These are phyloP conservation scores for Manihot esculenta DNA, from an alignment of 441 rosid species.

Conservation along the genomic window DNA sequence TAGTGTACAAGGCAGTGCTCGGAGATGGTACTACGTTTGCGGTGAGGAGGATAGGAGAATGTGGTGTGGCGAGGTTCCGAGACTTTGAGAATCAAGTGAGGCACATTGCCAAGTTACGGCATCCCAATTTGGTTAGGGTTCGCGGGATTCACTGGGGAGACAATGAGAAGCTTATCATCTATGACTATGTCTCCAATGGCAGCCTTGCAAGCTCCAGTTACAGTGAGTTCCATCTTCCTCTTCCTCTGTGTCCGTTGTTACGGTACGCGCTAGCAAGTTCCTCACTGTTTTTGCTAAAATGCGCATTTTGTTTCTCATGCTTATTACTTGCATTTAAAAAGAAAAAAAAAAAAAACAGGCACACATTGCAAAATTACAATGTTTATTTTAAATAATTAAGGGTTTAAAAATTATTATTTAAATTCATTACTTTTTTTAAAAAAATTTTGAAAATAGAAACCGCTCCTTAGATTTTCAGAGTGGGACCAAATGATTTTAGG, in stretches of 20 bases:
- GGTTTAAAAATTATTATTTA: no score
- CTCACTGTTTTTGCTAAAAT: not conserved
- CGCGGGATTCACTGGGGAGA: constrained; percentile 79
- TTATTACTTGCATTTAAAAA: no score
- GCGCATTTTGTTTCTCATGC: not conserved
- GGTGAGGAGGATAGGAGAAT: constrained; percentile 77
- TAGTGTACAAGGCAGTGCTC: constrained; percentile 78
- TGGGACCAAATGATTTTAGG: no score
- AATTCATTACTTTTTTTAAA: no score
- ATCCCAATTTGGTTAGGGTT: constrained; percentile 66
- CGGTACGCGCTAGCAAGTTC: constrained; percentile 16
- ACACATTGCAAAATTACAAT: no score
- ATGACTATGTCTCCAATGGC: constrained; percentile 68
- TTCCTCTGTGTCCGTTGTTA: not conserved
- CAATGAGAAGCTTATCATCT: constrained; percentile 81
- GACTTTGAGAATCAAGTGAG: constrained; percentile 68
- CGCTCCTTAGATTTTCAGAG: no score
- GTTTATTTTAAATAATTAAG: no score
- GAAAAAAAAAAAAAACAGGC: no score
- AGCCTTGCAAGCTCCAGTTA: constrained; percentile 47
- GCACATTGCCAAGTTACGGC: constrained; percentile 53
- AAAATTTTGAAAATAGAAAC: no score
- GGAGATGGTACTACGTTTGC: constrained; percentile 63
- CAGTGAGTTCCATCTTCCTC: constrained; percentile 42
- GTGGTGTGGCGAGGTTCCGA: constrained; percentile 43